Evolutionary conservation across 345 rosid genomes (phyloP), one percentile per base, ranked within the genome.

Genomic region (Camelina sativa): DNA sequence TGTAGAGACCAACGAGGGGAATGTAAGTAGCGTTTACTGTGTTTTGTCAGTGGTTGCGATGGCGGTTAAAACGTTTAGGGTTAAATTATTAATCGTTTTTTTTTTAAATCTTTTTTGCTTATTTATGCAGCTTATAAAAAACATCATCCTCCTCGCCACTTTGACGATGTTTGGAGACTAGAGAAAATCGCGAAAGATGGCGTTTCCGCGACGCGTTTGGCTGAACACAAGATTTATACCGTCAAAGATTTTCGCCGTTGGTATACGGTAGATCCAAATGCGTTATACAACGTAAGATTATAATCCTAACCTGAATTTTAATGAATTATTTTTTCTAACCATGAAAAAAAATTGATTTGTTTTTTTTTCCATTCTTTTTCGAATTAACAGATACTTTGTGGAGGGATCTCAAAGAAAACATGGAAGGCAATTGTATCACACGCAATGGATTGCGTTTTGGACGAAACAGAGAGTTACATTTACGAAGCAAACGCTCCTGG

Each of bases 1-100:
- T 97, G 91, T 60, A 89, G 85, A 83, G 99, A 95, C 75, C 94
- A 89, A 38, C 85, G 97, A 0, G 99, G 99, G 62, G 96, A 86
- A 73, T 20, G 99, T 95, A 84, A 84, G 91, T 80, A 35, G 76
- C 63, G 28, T 19, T 67, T 69, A 53, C 7, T 20, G 15, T 57
- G 59, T 71, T 61, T 62, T 30, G 19, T 60, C 11, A 25, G 60
- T 23, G 30, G 20, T 64, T 73, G 11, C 37, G 34, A 3, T 32
- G 35, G 71, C 63, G 68, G 8, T 67, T 71, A 19, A 8, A 52
- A 52, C 74, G 69, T 60, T 63, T 77, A 11, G 8, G 23, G 5
- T 60, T 13, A 51, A 59, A 16, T 20, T 60, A 15, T n/a, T 62
- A 58, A 57, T 23, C 4, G 44, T 57, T 55, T 20, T 41, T 20